Conservation (phyloP, 371 early-diverging fungal genomes). For the Rhizopus arrhizus region DNA sequence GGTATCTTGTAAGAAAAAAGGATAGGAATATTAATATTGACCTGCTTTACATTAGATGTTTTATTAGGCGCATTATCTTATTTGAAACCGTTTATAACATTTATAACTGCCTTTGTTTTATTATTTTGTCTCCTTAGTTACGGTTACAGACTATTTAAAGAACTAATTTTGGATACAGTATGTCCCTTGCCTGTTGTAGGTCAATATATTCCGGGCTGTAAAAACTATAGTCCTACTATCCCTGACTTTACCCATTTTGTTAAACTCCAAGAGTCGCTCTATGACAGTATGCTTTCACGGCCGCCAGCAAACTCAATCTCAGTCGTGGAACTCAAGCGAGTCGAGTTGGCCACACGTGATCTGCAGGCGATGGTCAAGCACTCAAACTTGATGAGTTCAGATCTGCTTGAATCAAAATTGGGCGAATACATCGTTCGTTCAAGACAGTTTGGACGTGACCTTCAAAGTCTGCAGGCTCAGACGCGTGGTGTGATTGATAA, state of each 20-base stretch:
- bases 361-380: conserved; percentile 49
- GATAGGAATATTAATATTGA: not conserved
- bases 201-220: conserved; percentile 27
- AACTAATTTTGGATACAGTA: conserved; percentile 17
- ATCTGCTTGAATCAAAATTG: conserved; percentile 38
- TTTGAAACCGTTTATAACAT: conserved; percentile 26
- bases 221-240: conserved; percentile 20
- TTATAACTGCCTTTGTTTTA: conserved; percentile 11
- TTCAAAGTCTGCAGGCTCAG: conserved; percentile 33
- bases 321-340: conserved; percentile 44
- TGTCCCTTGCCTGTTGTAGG: conserved; percentile 30
- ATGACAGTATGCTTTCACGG: conserved; percentile 43
- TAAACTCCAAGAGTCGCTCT: conserved; percentile 44
- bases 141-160: conserved; percentile 15
- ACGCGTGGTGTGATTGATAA: conserved; percentile 40
- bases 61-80: conserved; percentile 18
- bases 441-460: conserved; percentile 37
- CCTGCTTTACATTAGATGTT: conserved; percentile 9
- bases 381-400: conserved; percentile 36
- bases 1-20: not conserved
- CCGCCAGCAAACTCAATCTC: conserved; percentile 35
- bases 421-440: conserved; percentile 43
- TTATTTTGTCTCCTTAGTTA: conserved; percentile 10
- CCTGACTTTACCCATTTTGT: conserved; percentile 53
- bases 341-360: conserved; percentile 52